Base-by-base conservation (phyloP, 495 filamentous ascomycete genomes). In the Penicillium egyptiacum region DNA sequence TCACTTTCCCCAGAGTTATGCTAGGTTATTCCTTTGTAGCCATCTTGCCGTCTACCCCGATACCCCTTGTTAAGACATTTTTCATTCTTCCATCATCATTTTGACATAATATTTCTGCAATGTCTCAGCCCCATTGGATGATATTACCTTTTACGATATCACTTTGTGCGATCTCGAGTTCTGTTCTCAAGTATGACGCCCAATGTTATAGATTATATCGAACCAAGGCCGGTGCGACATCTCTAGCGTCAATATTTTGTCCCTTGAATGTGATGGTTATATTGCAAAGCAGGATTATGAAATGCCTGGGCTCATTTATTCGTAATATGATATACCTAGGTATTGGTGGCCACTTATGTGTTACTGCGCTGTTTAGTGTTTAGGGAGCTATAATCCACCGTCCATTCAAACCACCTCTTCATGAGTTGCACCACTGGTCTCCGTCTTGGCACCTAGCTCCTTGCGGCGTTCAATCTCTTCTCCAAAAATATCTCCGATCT, bases 391-490 rank as follows among this genome's bases (percentile, higher is more conserved):
- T 20, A 5, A n/a, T 17, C 28, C 28, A 11, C 12, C 28, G 6
- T 23, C 19, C 16, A 20, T 30, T 52, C 33, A 62, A 11, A 65
- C 66, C 40, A 56, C 61, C 42, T 69, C 66, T 23, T 65, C 42
- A 50, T 67, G 67, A 28, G 41, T 57, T 8, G 56, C 60, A 39
- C 53, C 44, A 4, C 25, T 22, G 3, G 33, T 47, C 2, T 62
- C 57, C 20, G 53, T 53, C 17, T 31, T 51, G 1, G 10, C 39
- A 12, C 19, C 46, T 8, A 16, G 30, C 10, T 57, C 56, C 43
- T 57, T 59, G 19, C 68, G 60, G 6, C 59, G 59, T 37, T 69
- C 59, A 26, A 73, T 47, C 48, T 73, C 57, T 44, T 70, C 65
- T 0, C 54, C 58, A 44, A 76, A 74, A 3, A 26, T 57, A 39